Evolutionary conservation across 345 rosid species (phyloP), one percentile per base, ranked within the genome.

Genomic region (Lumnitzera racemosa): DNA sequence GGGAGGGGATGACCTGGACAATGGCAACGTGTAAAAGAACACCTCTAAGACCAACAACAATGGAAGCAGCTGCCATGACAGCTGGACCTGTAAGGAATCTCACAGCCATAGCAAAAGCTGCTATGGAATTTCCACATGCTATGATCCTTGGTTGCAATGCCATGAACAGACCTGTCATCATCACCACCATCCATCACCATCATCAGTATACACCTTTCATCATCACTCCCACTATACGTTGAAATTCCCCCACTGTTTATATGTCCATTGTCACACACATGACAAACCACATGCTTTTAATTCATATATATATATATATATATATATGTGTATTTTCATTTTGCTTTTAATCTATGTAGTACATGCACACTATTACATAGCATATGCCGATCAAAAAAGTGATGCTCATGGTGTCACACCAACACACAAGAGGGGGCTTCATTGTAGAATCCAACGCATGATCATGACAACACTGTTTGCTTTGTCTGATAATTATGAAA

Each of bases 91-190:
- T 78, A 64, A 94, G 70, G 85, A 94, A 94, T 69, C 99, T 84
- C 52, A 90, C 89, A 0, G 86, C 96, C 99, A 94, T 94, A 3
- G 99, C 76, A 29, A 90, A 90, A 4, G 89, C 54, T 16, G 99
- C 99, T 0, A 83, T 76, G 0, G 88, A 78, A 76, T 92, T 92
- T 55, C 99, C 99, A 59, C 99, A 92, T 46, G 97, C 99, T 65
- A 94, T 94, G 49, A 94, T 94, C 83, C 78, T 94, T 13, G 99
- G 99, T 72, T 94, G 99, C 72, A 94, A 74, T 46, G 99, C 99
- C 99, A 94, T 94, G 73, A 94, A 94, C 77, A 94, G 74, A 65
- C 99, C 99, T 94, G 71, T 51, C 61, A 68, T 43, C 31, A 12
- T n/a, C 47, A 10, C 59, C 72, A 57, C 55, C 58, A 58, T 55